Evolutionary conservation across 495 filamentous ascomycete species (phyloP), one percentile per base, ranked within the genome.

Genomic region (Bryoglossum gracile): DNA sequence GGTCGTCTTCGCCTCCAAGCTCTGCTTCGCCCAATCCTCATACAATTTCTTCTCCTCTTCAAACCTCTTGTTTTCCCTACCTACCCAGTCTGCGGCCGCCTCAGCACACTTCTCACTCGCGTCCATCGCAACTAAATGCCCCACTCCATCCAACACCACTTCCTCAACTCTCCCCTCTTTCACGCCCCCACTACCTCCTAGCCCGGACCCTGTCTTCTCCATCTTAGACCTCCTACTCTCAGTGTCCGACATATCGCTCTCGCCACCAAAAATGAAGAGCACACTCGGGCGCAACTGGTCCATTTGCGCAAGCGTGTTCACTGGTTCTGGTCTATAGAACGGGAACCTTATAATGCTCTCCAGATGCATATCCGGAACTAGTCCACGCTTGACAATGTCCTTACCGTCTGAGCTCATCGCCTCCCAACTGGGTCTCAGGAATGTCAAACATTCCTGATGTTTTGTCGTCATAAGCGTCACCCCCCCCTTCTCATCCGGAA

Each of bases 101-200:
- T 77, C 70, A 5, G 84, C 86, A 39, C 78, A 83, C 51, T 76
- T 68, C n/a, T 58, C 67, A 10, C 83, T 82, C 40, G 76, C 74
- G 62, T 94, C 88, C 73, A 94, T 84, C 1, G 92, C 85, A 39
- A 96, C 75, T 25, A 96, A 64, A 67, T 98, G 92, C 1, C 92
- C 88, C 11, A 71, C 71, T 0, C 74, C 78, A 39, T 82, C 67
- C 3, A 96, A 60, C 13, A 78, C 69, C 2, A 86, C 79, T 44
- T 83, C 66, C 38, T 75, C 69, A 0, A 95, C 89, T n/a, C 81
- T 68, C 0, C 87, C 84, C n/a, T 72, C 71, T 24, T 60, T 57
- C 2, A 55, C 67, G 1, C 84, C 86, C 1, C 86, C 86, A 60
- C 74, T 83, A 2, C 86, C 86, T n/a, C 83, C 82, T 2, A 70